Percentiles rank a stretch among this genome's conserved stretches.
Evolutionary conservation across 83 land plant genomes (phyloP).

Genomic region (Diphasiastrum complanatum): DNA sequence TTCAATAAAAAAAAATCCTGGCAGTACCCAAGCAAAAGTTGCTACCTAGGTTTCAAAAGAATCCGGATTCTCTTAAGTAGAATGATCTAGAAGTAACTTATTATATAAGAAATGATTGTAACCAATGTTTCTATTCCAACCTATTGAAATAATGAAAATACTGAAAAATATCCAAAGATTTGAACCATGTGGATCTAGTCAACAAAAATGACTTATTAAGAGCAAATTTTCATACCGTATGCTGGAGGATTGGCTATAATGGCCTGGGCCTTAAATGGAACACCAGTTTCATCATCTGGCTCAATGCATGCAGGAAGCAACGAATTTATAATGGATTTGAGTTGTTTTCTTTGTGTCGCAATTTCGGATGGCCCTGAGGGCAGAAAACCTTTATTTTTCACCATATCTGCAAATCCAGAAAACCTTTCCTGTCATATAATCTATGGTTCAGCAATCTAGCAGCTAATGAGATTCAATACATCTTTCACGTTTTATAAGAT

Average conservation of each 20-base stretch:
- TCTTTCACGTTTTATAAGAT: slow-evolving; percentile 1
- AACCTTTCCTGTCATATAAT: neutral
- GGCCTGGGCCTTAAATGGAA: slow-evolving; percentile 85
- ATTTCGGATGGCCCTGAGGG: slow-evolving; percentile 86
- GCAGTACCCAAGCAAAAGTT: no score
- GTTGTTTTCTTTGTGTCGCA: slow-evolving; percentile 71
- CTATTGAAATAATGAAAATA: no score
- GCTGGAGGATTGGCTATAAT: slow-evolving; percentile 98
- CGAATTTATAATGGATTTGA: slow-evolving; percentile 81
- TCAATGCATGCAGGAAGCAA: slow-evolving; percentile 89
- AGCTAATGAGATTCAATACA: neutral
- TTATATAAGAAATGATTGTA: no score
- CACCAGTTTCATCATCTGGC: slow-evolving; percentile 63
- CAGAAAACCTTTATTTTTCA: slow-evolving; percentile 81
- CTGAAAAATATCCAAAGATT: no score
- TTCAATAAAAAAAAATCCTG: no score
- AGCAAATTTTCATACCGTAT: slow-evolving; percentile 85
- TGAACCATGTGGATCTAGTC: no score
- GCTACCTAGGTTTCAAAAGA: no score
- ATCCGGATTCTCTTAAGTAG: no score
- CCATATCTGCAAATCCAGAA: slow-evolving; percentile 59
- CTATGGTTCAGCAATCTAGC: neutral
- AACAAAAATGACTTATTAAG: no score
- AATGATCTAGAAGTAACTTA: no score
- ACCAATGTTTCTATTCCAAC: no score